Base-by-base conservation (phyloP, 108 stramenopile genomes). In the Cyclotella distinguenda region DNA sequence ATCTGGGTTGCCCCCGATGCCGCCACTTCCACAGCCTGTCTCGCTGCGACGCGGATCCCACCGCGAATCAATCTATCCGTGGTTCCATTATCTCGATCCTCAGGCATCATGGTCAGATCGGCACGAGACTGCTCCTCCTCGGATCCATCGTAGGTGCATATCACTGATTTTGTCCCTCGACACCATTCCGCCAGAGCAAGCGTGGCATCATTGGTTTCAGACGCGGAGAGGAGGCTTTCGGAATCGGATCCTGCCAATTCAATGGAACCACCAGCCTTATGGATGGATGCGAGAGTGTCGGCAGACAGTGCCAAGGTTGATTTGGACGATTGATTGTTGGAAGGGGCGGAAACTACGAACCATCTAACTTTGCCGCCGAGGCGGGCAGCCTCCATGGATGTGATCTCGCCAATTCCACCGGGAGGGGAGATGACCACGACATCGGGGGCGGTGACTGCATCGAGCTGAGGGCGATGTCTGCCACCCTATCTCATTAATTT, bases 401-500 rank as follows among this genome's bases (percentile, higher is more conserved):
- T 67, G 19, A 86, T 83, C 62, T 91, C 86, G 6, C 89, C 89
- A 31, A 91, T 60, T n/a, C 89, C 89, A 32, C 89, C 89, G 7
- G 89, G 89, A 35, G 89, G 89, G 1, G 89, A 90, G 43, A 90
- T 70, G 2, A 90, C 86, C 3, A 86, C 73, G 16, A 86, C 30
- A 33, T 61, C 60, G 12, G 60, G 60, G 12, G 44, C 5, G 8
- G 8, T 15, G 12, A 18, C n/a, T 12, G 44, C 8, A 18, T 8
- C 15, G 44, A 45, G n/a, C n/a, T n/a, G n/a, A n/a, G n/a, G n/a
- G n/a, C n/a, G n/a, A n/a, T n/a, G n/a, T n/a, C n/a, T n/a, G n/a
- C n/a, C n/a, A n/a, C n/a, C n/a, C n/a, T n/a, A n/a, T n/a, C n/a
- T n/a, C n/a, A n/a, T n/a, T n/a, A n/a, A n/a, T n/a, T n/a, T n/a